Evolutionary conservation across 306 rosid genomes (phyloP), one percentile per base, ranked within the genome.

Genomic region (Cicer cuneatum): DNA sequence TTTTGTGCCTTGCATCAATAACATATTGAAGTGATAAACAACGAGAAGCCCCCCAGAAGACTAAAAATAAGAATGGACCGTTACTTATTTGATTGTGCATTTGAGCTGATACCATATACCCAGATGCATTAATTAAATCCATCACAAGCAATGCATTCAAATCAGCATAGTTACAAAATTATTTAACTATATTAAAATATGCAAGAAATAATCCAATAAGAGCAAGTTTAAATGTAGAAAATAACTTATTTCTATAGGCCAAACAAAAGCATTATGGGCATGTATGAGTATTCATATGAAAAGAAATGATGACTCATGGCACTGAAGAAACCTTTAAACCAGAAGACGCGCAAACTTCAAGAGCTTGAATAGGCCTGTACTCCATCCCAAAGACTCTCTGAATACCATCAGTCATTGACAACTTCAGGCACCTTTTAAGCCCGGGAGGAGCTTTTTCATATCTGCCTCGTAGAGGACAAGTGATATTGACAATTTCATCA

Each of bases 301-400:
- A 10, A 64, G 59, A 76, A 61, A 29, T 14, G 33, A 39, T 18
- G 65, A 12, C 14, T 53, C 4, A 0, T 24, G 65, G 56, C 7
- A 42, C 11, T 7, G 8, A 72, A 73, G 21, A 79, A 78, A 93
- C 98, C 98, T 94, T 94, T 66, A 88, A 79, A 41, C 98, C 98
- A 87, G 98, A 82, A 69, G 93, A 74, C 43, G 93, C 90, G 65
- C 88, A 84, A 80, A 85, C 89, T 43, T 91, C 88, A 71, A 94
- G 98, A 49, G 85, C 85, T 69, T 82, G 70, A 82, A 91, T 90
- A 29, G 98, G 89, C 83, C 98, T 81, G 82, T 94, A 94, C 81
- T 94, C 98, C 97, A 94, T 87, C 68, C 87, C 98, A 71, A 86
- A 85, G 10, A 91, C 89, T 21, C 90, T 89, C 71, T 91, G 98